Evolutionary conservation across 1,284 basidiomycete species (phyloP).

Genomic region (Sporisorium iseilematis-ciliati): DNA sequence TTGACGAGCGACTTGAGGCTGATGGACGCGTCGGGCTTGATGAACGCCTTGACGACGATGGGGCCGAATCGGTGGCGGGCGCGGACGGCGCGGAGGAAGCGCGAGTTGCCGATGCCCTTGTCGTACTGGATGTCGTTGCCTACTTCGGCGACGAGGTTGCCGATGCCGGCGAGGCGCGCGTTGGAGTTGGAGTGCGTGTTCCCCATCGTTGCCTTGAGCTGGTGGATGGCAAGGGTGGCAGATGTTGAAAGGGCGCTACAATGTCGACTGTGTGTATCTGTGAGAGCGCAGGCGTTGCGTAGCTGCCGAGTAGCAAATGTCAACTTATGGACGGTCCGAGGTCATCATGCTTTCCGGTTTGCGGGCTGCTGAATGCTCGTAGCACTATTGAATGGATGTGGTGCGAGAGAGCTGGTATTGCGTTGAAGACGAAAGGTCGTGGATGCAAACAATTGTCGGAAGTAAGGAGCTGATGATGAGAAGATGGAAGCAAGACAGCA

Average conservation of each 20-base stretch:
- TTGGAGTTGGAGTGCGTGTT: slow-evolving; percentile 53
- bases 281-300: not conserved
- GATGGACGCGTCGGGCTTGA: slow-evolving; percentile 82
- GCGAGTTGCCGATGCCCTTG: slow-evolving; percentile 81
- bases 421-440: not conserved
- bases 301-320: slow-evolving; percentile 1
- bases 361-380: not conserved
- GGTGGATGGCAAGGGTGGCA: not conserved
- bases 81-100: slow-evolving; percentile 92
- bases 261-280: not conserved
- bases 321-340: not conserved
- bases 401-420: not conserved
- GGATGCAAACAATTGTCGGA: not conserved
- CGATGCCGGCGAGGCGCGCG: slow-evolving; percentile 54
- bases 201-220: slow-evolving; percentile 38
- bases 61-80: slow-evolving; percentile 80
- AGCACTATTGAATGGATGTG: too few species aligned
- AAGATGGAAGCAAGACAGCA: not conserved
- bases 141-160: slow-evolving; percentile 60
- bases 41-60: slow-evolving; percentile 83
- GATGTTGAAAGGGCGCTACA: not conserved
- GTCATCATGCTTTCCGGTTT: slow-evolving; percentile 3
- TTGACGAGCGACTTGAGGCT: slow-evolving; percentile 78
- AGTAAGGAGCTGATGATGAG: not conserved
- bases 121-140: slow-evolving; percentile 66